phyloP scores from a whole-genome alignment of 805 yeast species.

The Millerozyma miso region DNA sequence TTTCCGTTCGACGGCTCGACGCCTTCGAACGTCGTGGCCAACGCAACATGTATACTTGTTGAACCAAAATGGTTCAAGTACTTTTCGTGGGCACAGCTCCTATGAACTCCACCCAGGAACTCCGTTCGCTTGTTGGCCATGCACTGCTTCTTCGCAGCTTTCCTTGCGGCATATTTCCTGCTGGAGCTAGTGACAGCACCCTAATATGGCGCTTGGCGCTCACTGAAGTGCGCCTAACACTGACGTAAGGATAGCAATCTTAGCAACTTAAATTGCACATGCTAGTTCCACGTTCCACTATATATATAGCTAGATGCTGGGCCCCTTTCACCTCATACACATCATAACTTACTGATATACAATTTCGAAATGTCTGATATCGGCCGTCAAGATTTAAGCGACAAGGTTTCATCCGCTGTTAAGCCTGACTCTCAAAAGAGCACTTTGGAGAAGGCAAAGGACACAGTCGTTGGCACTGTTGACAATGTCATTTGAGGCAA shows the following conservation, averaged over 20 bases:
- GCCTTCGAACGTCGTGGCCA: slow-evolving; percentile 44
- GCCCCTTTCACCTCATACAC: neutral
- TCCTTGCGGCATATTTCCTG: no score
- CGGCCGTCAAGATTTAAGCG: slow-evolving; percentile 40
- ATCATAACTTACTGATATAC: neutral
- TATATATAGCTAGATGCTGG: neutral
- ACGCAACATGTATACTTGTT: slow-evolving; percentile 66
- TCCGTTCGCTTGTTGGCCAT: neutral
- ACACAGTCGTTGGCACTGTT: slow-evolving; percentile 31
- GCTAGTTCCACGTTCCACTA: neutral
- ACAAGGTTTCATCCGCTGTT: slow-evolving; percentile 33
- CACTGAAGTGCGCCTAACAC: no score
- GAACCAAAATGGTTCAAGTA: slow-evolving; percentile 89
- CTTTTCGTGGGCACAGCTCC: slow-evolving; percentile 37
- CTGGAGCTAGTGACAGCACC: no score
- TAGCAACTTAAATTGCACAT: neutral
- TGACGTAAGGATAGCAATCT: no score
- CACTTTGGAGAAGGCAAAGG: slow-evolving; percentile 32
- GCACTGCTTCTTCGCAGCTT: no score
- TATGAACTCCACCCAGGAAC: neutral
- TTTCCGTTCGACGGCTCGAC: slow-evolving; percentile 31
- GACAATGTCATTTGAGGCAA: slow-evolving; percentile 37
- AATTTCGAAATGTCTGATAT: slow-evolving; percentile 39
- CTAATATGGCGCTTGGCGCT: no score
- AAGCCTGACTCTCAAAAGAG: slow-evolving; percentile 42